phyloP scores from a whole-genome alignment of 257 asterid species.

The Eucommia ulmoides region DNA sequence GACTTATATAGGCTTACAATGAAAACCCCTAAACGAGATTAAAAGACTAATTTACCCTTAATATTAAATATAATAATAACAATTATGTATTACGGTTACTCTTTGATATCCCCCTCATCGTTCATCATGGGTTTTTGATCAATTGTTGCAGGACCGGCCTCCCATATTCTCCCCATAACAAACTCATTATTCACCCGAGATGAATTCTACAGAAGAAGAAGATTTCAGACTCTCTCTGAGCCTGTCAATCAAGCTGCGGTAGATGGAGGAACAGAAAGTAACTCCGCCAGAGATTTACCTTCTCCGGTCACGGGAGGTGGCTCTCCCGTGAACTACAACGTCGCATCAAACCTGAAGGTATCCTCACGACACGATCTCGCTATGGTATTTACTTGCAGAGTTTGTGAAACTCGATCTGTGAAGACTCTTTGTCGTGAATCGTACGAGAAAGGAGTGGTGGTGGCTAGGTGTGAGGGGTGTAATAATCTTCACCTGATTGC shows the following conservation, averaged over 20 bases:
- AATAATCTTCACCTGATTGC: constrained; percentile 71
- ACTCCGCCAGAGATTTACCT: constrained; percentile 9
- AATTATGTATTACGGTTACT: background rate
- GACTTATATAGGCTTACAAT: too few relatives aligned
- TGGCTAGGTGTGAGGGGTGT: constrained; percentile 80
- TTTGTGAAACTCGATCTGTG: constrained; percentile 59
- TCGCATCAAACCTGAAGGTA: constrained; percentile 38
- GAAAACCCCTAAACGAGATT: too few relatives aligned
- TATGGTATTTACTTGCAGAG: constrained; percentile 71
- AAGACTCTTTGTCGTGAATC: constrained; percentile 70
- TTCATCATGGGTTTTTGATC: background rate
- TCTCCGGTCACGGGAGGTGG: constrained; percentile 10
- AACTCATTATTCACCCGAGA: constrained; percentile 22
- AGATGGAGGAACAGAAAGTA: constrained; percentile 16
- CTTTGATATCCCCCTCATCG: background rate
- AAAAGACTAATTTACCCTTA: background rate
- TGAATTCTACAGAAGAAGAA: constrained; percentile 24
- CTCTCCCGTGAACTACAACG: constrained; percentile 20
- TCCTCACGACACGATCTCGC: constrained; percentile 62
- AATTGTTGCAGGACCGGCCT: constrained; percentile 25
- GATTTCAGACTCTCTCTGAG: constrained; percentile 33
- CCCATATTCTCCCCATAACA: constrained; percentile 25
- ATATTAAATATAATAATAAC: too few relatives aligned
- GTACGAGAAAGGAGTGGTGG: constrained; percentile 73
- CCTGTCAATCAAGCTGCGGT: constrained; percentile 12